Base-by-base conservation (phyloP, 2,329 filamentous ascomycete genomes). In the Verticillium klebahnii region DNA sequence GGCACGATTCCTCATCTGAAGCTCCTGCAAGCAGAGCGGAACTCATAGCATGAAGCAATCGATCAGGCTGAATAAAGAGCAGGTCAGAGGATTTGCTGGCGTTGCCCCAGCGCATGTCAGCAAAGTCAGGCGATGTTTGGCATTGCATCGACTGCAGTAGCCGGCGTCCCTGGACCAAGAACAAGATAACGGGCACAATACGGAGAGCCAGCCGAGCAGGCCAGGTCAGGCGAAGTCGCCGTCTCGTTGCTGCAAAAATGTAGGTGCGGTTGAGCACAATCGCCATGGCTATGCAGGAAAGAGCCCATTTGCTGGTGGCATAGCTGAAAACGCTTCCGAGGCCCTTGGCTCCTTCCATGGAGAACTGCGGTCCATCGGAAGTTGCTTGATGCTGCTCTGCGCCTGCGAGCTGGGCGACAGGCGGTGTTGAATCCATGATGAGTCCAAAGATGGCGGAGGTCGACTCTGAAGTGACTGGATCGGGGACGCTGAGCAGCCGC, bases 281-380 rank as follows among this genome's bases (percentile, higher is more conserved):
- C 25, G 92, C 92, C 82, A 94, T 91, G 40, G 89, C 86, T 68
- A 98, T 88, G 69, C 93, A 97, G 59, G 89, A 88, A 62, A 98
- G 79, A 0, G 94, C 93, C 95, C 95, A 98, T 74, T 90, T 90
- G 75, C 92, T 96, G 1, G 91, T 96, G 54, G 93, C 82, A 75
- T 98, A 99, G 69, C 88, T 90, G 75, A 98, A 93, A 62, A 98
- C 87, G 64, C 91, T 93, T 55, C 92, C 91, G 54, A 97, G 81
- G 54, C 90, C 92, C 71, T 89, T 86, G 1, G 82, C 79, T 29
- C 85, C 78, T 67, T 88, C 86, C 65, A 86, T 73, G 6, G 85
- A 82, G 64, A 88, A 79, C 36, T 78, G 78, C 7, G 82, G 80
- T 61, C 75, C 73, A 37, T 72, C 68, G 29, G 45, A 12, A 19